Evolutionary conservation across 768 basidiomycete genomes (phyloP).

Genomic region (Suillus fuscotomentosus): DNA sequence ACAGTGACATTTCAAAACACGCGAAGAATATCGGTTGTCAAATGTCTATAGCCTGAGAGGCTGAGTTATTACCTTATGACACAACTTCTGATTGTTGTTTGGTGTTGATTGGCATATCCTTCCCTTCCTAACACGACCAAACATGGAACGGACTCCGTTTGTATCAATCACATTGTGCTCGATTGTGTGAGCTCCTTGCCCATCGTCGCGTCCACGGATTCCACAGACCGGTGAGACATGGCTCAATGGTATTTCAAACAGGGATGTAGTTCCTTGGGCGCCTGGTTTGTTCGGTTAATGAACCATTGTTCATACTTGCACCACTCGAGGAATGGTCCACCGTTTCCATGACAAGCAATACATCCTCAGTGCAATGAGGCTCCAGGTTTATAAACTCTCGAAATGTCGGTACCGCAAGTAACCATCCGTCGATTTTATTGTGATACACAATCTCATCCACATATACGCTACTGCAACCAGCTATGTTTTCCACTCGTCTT

Average conservation of each 20-base stretch:
- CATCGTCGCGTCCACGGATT: neutral
- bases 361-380: neutral
- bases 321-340: neutral
- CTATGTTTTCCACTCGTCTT: neutral
- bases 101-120: neutral
- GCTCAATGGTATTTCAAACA: neutral
- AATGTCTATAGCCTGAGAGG: neutral
- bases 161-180: neutral
- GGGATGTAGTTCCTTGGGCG: no score
- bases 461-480: neutral
- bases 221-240: neutral
- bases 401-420: neutral
- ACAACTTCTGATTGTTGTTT: neutral
- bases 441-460: neutral
- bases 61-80: neutral
- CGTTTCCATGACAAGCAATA: neutral
- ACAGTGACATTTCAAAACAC: neutral
- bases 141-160: neutral
- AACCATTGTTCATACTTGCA: constrained; percentile 1
- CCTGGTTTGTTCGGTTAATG: neutral
- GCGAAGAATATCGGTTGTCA: neutral
- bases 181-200: neutral
- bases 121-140: neutral
- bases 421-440: neutral
- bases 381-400: neutral